These are phyloP conservation scores for Colletotrichum gloeosporioides DNA, from an alignment of 2,329 filamentous ascomycete genomes.

Conservation along the genomic window DNA sequence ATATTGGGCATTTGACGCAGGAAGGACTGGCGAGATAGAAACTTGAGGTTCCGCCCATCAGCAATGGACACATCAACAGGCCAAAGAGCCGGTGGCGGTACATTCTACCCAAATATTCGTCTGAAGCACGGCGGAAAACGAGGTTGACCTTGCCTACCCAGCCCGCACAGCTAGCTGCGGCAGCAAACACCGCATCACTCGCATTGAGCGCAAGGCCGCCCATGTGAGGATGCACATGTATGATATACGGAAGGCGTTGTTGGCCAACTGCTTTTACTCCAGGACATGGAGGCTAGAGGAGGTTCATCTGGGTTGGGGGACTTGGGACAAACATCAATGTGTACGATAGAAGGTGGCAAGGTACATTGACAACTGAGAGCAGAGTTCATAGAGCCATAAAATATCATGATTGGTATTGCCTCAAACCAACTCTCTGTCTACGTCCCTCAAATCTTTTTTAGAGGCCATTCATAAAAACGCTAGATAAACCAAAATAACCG, in stretches of 20 bases:
- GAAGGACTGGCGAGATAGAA: conserved; percentile 16
- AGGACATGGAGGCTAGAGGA: neutral
- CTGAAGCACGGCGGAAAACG: neutral
- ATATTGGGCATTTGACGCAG: conserved; percentile 12
- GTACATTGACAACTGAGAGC: neutral
- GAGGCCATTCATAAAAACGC: neutral
- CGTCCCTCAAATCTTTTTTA: neutral
- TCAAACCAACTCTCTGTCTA: neutral
- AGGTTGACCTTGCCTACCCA: neutral
- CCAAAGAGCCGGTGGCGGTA: neutral
- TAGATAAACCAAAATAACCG: neutral
- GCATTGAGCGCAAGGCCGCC: neutral
- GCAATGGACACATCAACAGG: neutral
- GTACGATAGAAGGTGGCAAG: neutral
- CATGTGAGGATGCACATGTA: neutral
- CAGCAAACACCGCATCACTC: neutral
- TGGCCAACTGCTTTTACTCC: neutral
- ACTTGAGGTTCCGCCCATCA: neutral
- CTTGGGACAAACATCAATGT: neutral
- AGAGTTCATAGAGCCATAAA: neutral
- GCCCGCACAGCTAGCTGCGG: neutral
- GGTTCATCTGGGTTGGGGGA: neutral
- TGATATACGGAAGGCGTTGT: neutral
- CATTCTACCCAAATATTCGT: neutral
- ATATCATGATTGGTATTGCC: neutral